Percentiles rank a stretch among this genome's conserved stretches.
phyloP scores from a whole-genome alignment of 2,329 filamentous ascomycete species.

The Tolypocladium cylindrosporum region DNA sequence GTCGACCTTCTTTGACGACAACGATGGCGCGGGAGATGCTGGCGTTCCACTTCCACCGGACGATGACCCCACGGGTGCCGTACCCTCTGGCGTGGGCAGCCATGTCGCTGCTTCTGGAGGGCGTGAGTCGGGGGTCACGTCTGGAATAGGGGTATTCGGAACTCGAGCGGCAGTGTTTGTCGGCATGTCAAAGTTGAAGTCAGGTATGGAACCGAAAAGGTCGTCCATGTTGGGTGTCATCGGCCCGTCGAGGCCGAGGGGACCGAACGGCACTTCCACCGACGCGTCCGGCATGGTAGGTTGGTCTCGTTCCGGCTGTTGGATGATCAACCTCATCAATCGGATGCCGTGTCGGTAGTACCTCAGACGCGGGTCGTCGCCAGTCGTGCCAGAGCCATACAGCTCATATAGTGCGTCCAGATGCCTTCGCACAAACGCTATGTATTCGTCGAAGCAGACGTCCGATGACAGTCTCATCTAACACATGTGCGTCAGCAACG shows the following conservation, averaged over 20 bases:
- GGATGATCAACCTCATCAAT: slow-evolving; percentile 30
- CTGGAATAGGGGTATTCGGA: neutral
- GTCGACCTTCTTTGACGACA: slow-evolving; percentile 20
- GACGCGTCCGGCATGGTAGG: neutral
- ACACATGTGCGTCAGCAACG: neutral
- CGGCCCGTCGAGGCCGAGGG: neutral
- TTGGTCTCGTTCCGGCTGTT: slow-evolving; percentile 2
- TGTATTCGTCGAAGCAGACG: slow-evolving; percentile 30
- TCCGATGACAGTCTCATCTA: slow-evolving; percentile 26
- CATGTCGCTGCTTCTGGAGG: neutral
- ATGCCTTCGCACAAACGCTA: slow-evolving; percentile 27
- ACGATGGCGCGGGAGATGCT: neutral
- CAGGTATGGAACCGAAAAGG: slow-evolving; percentile 10
- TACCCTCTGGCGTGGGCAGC: neutral
- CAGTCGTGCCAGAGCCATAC: neutral
- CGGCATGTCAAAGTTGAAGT: slow-evolving; percentile 8
- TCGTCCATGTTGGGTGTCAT: slow-evolving; percentile 5
- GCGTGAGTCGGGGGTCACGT: slow-evolving; percentile 5
- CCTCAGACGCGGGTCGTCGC: slow-evolving; percentile 19
- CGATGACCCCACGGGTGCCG: neutral
- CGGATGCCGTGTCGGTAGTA: slow-evolving; percentile 33
- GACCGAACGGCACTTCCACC: neutral
- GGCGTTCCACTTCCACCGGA: neutral
- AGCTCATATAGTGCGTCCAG: slow-evolving; percentile 33
- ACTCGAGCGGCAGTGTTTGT: neutral